These are phyloP conservation scores for Nicotiana tabacum DNA, from an alignment of 257 asterid genomes.

Conservation along the genomic window DNA sequence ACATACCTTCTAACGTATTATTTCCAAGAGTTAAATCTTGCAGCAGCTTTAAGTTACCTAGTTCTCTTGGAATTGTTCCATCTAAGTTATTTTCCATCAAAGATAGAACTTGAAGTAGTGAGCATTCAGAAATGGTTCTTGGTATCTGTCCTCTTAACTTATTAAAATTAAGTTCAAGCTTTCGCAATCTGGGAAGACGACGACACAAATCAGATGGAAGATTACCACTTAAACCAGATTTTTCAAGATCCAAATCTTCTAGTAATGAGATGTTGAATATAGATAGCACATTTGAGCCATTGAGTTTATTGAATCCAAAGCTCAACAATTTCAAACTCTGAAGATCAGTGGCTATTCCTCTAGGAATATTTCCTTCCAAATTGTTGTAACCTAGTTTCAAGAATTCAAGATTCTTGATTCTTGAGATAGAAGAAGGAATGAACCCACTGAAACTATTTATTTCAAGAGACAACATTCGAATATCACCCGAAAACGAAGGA, in stretches of 20 bases:
- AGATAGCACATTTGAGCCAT: slow-evolving; percentile 7
- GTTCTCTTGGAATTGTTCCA: slow-evolving; percentile 5
- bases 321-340: background rate
- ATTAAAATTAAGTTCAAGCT: slow-evolving; percentile 15
- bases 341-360: background rate
- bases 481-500: background rate
- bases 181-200: slow-evolving; percentile 12
- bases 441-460: slow-evolving; percentile 8
- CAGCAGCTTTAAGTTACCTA: slow-evolving; percentile 10
- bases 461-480: background rate
- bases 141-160: slow-evolving; percentile 24
- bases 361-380: slow-evolving; percentile 12
- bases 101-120: background rate
- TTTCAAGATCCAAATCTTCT: background rate
- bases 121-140: background rate
- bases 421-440: background rate
- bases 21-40: slow-evolving; percentile 15
- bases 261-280: slow-evolving; percentile 7
- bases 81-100: background rate
- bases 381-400: slow-evolving; percentile 1
- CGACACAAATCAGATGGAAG: slow-evolving; percentile 2
- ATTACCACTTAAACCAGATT: background rate
- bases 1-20: slow-evolving; percentile 9
- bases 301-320: slow-evolving; percentile 2
- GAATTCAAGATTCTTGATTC: background rate